A percentile compares a stretch with the other conserved stretches of the same genome.
phyloP scores from a whole-genome alignment of 768 basidiomycete species.

The Tylopilus cervinicoccineus region DNA sequence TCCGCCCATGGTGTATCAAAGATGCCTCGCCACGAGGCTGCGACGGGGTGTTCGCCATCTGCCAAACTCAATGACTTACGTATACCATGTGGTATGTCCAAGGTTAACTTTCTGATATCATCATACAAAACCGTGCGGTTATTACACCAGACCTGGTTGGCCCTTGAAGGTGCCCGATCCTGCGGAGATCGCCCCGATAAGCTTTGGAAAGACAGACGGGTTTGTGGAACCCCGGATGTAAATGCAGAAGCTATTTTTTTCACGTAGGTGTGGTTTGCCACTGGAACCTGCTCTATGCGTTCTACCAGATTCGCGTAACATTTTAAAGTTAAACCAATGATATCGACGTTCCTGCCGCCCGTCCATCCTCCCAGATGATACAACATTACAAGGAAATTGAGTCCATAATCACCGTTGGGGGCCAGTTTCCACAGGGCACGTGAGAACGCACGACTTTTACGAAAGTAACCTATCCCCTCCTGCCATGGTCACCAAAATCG shows the following conservation, averaged over 20 bases:
- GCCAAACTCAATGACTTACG: constrained; percentile 19
- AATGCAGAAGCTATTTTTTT: constrained; percentile 1
- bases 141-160: constrained; percentile 14
- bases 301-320: constrained; percentile 10
- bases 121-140: constrained; percentile 10
- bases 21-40: constrained; percentile 17
- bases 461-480: constrained; percentile 26
- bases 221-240: background rate
- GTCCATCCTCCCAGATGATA: constrained; percentile 1
- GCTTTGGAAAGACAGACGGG: constrained; percentile 14
- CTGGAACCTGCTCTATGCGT: constrained; percentile 5
- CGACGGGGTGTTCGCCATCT: constrained; percentile 14
- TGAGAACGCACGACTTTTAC: constrained; percentile 22
- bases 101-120: constrained; percentile 27
- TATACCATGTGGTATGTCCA: constrained; percentile 16
- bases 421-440: constrained; percentile 11
- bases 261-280: background rate
- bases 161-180: constrained; percentile 19
- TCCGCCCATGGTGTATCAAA: constrained; percentile 2
- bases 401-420: constrained; percentile 17
- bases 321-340: constrained; percentile 12
- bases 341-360: background rate
- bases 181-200: constrained; percentile 28
- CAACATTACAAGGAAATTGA: constrained; percentile 16
- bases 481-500: constrained; percentile 33